Evolutionary conservation across 305 asterid species (phyloP).

Genomic region (Plantago lanceolata): DNA sequence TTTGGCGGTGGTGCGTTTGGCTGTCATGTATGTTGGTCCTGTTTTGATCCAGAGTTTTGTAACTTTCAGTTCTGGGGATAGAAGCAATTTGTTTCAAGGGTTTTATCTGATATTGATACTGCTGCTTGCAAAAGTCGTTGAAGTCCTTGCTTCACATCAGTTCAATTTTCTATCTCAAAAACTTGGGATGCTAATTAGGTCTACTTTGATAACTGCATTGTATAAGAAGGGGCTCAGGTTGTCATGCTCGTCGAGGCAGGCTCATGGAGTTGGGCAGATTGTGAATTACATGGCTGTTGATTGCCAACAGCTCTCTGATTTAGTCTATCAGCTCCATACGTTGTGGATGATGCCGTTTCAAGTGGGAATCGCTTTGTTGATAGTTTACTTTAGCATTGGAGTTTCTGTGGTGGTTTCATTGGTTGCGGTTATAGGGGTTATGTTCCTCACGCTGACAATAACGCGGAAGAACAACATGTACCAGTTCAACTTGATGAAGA

Average conservation of each 20-base stretch:
- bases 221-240: constrained; percentile 74
- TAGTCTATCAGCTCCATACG: constrained; percentile 74
- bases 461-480: constrained; percentile 49
- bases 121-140: constrained; percentile 60
- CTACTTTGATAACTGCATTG: constrained; percentile 64
- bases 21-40: constrained; percentile 72
- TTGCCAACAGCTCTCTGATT: constrained; percentile 84
- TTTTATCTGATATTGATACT: constrained; percentile 56
- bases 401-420: constrained; percentile 45
- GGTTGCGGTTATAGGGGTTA: constrained; percentile 36
- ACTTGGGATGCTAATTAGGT: constrained; percentile 77
- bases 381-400: constrained; percentile 58
- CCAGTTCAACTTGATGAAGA: constrained; percentile 66
- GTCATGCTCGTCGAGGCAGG: constrained; percentile 79
- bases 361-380: constrained; percentile 49
- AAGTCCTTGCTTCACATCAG: constrained; percentile 72
- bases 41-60: constrained; percentile 65
- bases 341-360: constrained; percentile 87
- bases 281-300: constrained; percentile 95
- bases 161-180: constrained; percentile 75
- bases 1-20: constrained; percentile 55
- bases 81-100: constrained; percentile 54
- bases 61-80: constrained; percentile 49
- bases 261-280: constrained; percentile 82
- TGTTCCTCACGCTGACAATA: constrained; percentile 44